Evolutionary conservation across 2,329 filamentous ascomycete genomes (phyloP).

Genomic region (Nemania serpens): DNA sequence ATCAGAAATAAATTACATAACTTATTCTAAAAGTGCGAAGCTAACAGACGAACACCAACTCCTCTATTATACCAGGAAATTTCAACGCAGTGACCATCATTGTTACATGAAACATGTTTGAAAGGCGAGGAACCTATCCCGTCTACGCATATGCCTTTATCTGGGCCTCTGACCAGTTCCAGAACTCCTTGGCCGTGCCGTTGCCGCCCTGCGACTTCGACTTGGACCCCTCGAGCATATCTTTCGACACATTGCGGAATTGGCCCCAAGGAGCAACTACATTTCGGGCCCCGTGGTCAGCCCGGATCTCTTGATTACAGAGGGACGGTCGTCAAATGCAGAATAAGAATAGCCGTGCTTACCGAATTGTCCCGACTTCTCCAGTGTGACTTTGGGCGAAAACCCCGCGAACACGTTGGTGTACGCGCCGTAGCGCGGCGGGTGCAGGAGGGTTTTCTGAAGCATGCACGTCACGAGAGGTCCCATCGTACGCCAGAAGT

Average conservation of each 20-base stretch:
- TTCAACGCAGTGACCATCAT: not conserved
- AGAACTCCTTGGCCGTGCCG: not conserved
- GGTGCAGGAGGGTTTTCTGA: slow-evolving; percentile 18
- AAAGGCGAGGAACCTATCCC: not conserved
- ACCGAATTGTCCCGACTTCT: slow-evolving; percentile 38
- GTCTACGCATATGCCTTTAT: not conserved
- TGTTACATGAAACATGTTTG: not conserved
- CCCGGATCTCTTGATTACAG: not conserved
- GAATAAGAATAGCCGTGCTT: slow-evolving; percentile 11
- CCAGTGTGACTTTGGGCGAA: slow-evolving; percentile 43
- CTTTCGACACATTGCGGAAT: slow-evolving; percentile 3
- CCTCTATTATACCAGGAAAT: not conserved
- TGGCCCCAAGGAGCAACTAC: slow-evolving; percentile 3
- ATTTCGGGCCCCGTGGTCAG: not conserved
- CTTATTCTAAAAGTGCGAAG: too few relatives aligned
- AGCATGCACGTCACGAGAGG: slow-evolving; percentile 12
- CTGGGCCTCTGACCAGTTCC: not conserved
- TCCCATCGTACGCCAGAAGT: slow-evolving; percentile 30
- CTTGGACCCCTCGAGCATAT: not conserved
- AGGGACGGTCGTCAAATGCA: not conserved
- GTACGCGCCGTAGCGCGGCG: slow-evolving; percentile 42
- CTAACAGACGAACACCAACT: not conserved
- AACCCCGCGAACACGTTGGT: slow-evolving; percentile 48
- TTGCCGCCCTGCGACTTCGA: not conserved
- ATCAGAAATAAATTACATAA: too few relatives aligned